Evolutionary conservation across 768 basidiomycete genomes (phyloP).

Genomic region (Aureoboletus auriporus): DNA sequence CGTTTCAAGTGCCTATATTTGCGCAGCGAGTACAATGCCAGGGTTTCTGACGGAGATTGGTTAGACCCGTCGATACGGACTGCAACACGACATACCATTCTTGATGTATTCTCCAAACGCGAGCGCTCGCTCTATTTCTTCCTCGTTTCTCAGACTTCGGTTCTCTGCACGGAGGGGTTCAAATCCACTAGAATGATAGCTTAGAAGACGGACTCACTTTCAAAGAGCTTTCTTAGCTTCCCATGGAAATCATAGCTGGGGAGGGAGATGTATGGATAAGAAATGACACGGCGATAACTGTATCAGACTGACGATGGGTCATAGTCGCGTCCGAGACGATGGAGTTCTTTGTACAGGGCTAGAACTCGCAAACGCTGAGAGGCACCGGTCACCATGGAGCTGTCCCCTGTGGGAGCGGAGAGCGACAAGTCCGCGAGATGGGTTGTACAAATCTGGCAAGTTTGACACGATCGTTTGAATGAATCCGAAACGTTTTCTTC

Average conservation of each 20-base stretch:
- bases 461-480: too few relatives aligned
- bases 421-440: background rate
- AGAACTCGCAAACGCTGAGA: constrained; percentile 59
- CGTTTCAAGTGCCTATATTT: constrained; percentile 80
- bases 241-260: constrained; percentile 74
- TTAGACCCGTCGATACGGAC: background rate
- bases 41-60: constrained; percentile 51
- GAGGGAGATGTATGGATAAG: background rate
- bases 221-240: constrained; percentile 65
- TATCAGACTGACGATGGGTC: constrained; percentile 65
- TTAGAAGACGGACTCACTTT: constrained; percentile 48
- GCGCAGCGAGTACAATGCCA: constrained; percentile 75
- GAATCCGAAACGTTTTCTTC: too few relatives aligned
- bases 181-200: background rate
- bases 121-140: constrained; percentile 74
- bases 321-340: constrained; percentile 76
- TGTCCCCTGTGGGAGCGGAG: too few relatives aligned
- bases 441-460: background rate
- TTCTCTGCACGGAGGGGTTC: constrained; percentile 47
- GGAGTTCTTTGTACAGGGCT: constrained; percentile 78
- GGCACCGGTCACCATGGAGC: constrained; percentile 37
- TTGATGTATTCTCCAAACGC: constrained; percentile 80
- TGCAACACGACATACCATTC: constrained; percentile 50
- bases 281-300: constrained; percentile 7
- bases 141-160: constrained; percentile 54